Conservation (phyloP, 129 eudicot species). For the Helianthus annuus region DNA sequence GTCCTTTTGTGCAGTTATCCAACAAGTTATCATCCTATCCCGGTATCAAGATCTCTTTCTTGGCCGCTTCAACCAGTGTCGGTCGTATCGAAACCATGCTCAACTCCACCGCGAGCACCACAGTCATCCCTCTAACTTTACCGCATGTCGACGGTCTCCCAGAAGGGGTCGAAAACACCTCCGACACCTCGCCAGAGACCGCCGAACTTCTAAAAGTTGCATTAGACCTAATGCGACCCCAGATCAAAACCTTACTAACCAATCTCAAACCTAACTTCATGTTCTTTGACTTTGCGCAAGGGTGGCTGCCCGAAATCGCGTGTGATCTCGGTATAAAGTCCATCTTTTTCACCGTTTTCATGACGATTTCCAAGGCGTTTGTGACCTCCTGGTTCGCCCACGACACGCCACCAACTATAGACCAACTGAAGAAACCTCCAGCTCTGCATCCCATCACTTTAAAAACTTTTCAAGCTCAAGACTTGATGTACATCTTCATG, state of each 20-base stretch:
- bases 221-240: slow-evolving; percentile 31
- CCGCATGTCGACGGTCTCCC: slow-evolving; percentile 38
- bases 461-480: slow-evolving; percentile 42
- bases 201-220: slow-evolving; percentile 55
- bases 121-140: slow-evolving; percentile 36
- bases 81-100: no score
- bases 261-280: no score
- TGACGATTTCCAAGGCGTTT: slow-evolving; percentile 11
- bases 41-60: no score
- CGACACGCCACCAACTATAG: slow-evolving; percentile 25
- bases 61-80: no score
- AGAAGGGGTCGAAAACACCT: slow-evolving; percentile 47
- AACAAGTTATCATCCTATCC: no score
- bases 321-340: no score
- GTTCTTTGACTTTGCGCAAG: no score
- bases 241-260: no score
- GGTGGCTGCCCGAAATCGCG: no score
- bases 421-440: slow-evolving; percentile 36
- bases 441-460: slow-evolving; percentile 11
- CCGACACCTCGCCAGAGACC: slow-evolving; percentile 30
- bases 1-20: no score
- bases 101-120: slow-evolving; percentile 1
- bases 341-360: no score
- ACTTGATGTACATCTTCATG: slow-evolving; percentile 42
- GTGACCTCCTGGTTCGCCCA: slow-evolving; percentile 13